phyloP scores from a whole-genome alignment of 179 eudicot genomes.

The Beta macrorhiza region DNA sequence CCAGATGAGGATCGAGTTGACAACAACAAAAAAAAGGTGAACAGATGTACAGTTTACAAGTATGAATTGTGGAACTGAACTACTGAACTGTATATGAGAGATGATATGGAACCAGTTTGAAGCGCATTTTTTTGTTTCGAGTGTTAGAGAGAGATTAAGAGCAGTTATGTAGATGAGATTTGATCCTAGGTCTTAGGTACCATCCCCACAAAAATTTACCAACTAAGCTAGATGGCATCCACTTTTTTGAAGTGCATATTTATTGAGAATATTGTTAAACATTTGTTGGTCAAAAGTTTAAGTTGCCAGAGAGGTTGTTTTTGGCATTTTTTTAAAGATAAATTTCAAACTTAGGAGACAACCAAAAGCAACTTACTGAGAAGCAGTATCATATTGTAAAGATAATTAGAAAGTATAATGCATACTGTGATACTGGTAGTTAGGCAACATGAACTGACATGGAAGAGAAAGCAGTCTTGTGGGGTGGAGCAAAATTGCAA shows the following conservation, averaged over 20 bases:
- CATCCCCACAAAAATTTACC: no score
- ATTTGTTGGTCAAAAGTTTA: not conserved
- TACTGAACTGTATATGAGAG: no score
- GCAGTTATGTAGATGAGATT: no score
- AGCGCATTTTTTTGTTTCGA: no score
- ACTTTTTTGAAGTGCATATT: not conserved
- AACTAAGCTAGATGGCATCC: no score
- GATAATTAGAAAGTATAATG: not conserved
- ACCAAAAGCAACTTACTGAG: not conserved
- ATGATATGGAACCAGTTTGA: no score
- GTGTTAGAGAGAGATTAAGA: no score
- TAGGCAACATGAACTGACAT: not conserved
- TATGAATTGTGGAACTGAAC: no score
- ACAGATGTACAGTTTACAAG: not conserved
- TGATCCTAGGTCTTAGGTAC: no score
- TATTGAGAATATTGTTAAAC: not conserved
- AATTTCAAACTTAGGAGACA: not conserved
- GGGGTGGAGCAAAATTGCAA: not conserved
- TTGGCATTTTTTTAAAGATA: no score
- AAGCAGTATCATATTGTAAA: not conserved
- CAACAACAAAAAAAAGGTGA: not conserved
- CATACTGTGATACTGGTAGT: not conserved
- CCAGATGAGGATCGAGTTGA: not conserved
- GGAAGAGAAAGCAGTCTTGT: not conserved
- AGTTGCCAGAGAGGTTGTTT: not conserved